phyloP scores from a whole-genome alignment of 768 basidiomycete genomes.

The Suillus luteus region DNA sequence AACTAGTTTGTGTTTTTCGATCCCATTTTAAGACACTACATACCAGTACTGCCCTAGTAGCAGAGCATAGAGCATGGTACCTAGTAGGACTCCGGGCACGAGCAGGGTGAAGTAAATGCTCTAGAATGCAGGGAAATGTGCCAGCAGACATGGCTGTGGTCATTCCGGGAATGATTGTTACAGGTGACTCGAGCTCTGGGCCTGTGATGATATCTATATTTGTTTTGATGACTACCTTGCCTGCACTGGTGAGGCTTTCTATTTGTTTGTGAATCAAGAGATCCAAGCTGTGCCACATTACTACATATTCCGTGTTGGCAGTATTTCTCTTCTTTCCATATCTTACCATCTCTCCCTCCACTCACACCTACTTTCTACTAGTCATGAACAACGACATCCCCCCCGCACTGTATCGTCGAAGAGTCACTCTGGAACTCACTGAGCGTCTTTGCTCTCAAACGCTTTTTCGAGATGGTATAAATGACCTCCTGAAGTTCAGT shows the following conservation, averaged over 20 bases:
- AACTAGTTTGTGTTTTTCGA: conserved; percentile 8
- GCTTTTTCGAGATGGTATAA: conserved; percentile 32
- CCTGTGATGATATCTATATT: conserved; percentile 19
- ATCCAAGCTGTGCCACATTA: conserved; percentile 29
- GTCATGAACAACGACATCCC: conserved; percentile 16
- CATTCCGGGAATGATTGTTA: background rate
- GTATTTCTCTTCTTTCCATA: conserved; percentile 16
- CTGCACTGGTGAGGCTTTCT: background rate
- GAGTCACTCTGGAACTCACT: conserved; percentile 32
- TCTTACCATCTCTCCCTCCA: conserved; percentile 7
- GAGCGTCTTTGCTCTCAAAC: conserved; percentile 31
- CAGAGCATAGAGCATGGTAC: background rate
- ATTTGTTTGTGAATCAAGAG: background rate
- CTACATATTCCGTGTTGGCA: conserved; percentile 23
- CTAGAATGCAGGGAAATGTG: background rate
- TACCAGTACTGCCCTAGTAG: conserved; percentile 4
- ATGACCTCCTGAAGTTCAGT: conserved; percentile 25
- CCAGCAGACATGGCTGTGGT: background rate
- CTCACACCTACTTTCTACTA: background rate
- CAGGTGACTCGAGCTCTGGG: background rate
- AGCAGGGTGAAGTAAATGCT: background rate
- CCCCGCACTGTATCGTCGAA: conserved; percentile 22
- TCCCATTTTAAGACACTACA: conserved; percentile 8
- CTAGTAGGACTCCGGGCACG: background rate
- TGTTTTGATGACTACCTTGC: background rate